Evolutionary conservation across 345 rosid species (phyloP).

Genomic region (Lepidium didymum): DNA sequence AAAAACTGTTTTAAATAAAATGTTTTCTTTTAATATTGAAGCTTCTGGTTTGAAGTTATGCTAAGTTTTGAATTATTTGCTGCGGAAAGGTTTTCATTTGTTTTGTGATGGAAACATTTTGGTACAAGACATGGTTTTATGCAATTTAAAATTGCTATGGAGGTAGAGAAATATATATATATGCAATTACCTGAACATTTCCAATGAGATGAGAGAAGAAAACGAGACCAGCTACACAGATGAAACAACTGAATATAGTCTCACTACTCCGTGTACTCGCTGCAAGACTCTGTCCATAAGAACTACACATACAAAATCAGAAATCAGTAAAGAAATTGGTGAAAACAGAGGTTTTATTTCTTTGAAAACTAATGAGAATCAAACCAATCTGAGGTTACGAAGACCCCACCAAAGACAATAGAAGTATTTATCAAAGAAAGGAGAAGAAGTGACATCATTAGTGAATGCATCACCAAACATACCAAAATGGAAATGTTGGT

Average conservation of each 20-base stretch:
- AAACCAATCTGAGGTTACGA: constrained; percentile 54
- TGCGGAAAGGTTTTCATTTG: no score
- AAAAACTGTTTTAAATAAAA: no score
- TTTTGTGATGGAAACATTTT: no score
- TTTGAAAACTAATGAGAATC: neutral
- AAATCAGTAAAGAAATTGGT: neutral
- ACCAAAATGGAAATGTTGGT: constrained; percentile 52
- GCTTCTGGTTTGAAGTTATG: no score
- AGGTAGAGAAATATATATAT: neutral
- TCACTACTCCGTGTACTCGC: constrained; percentile 53
- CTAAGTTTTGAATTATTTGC: no score
- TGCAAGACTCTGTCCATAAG: constrained; percentile 69
- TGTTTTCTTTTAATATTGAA: no score
- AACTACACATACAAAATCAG: constrained; percentile 43
- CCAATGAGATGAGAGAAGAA: constrained; percentile 86
- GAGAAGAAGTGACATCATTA: constrained; percentile 52
- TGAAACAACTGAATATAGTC: constrained; percentile 52
- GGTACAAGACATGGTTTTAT: no score
- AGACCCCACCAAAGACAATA: constrained; percentile 97
- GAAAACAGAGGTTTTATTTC: neutral
- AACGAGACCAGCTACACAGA: constrained; percentile 65
- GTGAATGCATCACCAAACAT: constrained; percentile 66
- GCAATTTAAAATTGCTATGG: no score
- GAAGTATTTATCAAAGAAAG: constrained; percentile 54
- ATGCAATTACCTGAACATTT: constrained; percentile 57